Base-by-base conservation (phyloP, 495 filamentous ascomycete genomes). In the Talaromyces wortmannii region DNA sequence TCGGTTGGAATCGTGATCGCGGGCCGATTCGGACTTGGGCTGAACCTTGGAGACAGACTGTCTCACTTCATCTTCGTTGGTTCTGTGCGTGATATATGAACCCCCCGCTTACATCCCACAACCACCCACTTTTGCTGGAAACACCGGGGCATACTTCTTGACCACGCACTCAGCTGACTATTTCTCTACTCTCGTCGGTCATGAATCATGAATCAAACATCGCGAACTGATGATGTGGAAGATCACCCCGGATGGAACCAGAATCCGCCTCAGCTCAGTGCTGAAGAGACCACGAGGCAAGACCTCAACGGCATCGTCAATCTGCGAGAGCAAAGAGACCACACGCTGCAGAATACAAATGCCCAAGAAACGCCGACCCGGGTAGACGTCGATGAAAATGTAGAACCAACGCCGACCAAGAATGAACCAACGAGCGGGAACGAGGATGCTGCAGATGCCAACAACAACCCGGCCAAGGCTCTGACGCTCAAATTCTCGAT, bases 161-260 rank as follows among this genome's bases (percentile, higher is more conserved):
- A n/a, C n/a, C n/a, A n/a, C 23, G 23, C 36, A 40, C 44, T 4
- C 44, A 3, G 36, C 17, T 23, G 33, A 31, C 40, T 43, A 40
- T 10, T 40, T 40, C 2, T 2, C 36, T 40, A 46, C 6, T 10
- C 44, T 4, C 13, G 44, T 15, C 11, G 7, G 13, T 7, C 15
- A 75, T 8, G 79, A 62, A 64, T 53, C 61, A 87, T 86, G 83
- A 87, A 85, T 60, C 81, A 82, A 65, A 83, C 82, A 30, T 86
- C 83, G 12, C 68, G 82, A 54, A 83, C 71, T n/a, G 83, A 86
- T 50, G 80, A 86, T 50, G 76, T 75, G 13, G 63, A 77, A 23
- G 68, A 73, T 7, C 72, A 81, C 52, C 79, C 75, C 12, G 72
- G 65, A 48, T 83, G 78, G 75, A 87, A 85, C 63, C 83, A 86